Evolutionary conservation across 805 yeast species (phyloP).

Genomic region (Candida nanaspora): DNA sequence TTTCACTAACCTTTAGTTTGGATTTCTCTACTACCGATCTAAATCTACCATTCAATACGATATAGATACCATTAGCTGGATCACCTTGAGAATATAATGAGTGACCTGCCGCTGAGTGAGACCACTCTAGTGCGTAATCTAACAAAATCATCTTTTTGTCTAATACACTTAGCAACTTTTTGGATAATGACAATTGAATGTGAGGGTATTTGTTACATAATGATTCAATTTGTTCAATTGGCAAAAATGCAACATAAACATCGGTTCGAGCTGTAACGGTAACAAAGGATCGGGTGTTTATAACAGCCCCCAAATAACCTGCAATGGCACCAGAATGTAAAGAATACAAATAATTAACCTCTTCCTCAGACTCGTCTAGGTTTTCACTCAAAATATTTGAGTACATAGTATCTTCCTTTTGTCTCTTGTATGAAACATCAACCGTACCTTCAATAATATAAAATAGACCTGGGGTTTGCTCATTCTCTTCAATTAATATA

Average conservation of each 20-base stretch:
- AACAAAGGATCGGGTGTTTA: constrained; percentile 75
- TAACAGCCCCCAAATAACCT: constrained; percentile 76
- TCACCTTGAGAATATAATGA: constrained; percentile 76
- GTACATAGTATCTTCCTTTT: constrained; percentile 8
- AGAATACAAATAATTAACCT: constrained; percentile 42
- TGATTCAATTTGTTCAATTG: constrained; percentile 54
- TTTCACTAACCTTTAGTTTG: constrained; percentile 1
- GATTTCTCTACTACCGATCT: constrained; percentile 42
- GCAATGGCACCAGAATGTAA: constrained; percentile 76
- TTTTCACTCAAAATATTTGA: not conserved
- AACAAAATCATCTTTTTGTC: constrained; percentile 63
- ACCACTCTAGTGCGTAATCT: constrained; percentile 94
- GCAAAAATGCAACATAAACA: constrained; percentile 63
- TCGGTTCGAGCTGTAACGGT: constrained; percentile 56
- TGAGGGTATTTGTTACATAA: constrained; percentile 71
- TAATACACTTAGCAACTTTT: constrained; percentile 57
- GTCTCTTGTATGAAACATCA: constrained; percentile 49
- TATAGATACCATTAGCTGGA: constrained; percentile 83
- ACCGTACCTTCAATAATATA: constrained; percentile 75
- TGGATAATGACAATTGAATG: constrained; percentile 72
- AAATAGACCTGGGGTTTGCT: constrained; percentile 65
- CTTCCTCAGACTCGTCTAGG: constrained; percentile 4
- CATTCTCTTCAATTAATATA: constrained; percentile 54
- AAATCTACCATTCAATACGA: constrained; percentile 82
- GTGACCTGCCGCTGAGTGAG: constrained; percentile 83